Percentiles rank a stretch among this genome's conserved stretches.
Conservation (phyloP, 441 rosid genomes). For the Aleurites moluccanus region DNA sequence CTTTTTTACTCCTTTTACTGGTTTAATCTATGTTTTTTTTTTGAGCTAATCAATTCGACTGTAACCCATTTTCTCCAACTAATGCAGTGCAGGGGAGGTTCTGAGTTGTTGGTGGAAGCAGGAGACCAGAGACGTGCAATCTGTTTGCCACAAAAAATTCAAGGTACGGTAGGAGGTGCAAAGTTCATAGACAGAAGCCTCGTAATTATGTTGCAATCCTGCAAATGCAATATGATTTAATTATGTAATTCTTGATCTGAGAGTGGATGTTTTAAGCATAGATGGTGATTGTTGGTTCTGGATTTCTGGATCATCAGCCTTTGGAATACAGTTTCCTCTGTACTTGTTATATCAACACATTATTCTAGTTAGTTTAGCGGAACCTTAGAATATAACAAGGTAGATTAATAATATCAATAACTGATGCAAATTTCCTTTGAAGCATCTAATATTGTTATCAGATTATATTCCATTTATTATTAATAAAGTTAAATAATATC, state of each 20-base stretch:
- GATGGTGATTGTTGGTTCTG: neutral
- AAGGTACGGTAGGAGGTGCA: constrained; percentile 89
- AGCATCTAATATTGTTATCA: neutral
- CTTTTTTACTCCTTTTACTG: neutral
- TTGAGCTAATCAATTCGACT: constrained; percentile 7
- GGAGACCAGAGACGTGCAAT: constrained; percentile 91
- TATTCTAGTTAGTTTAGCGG: neutral
- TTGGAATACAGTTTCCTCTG: neutral
- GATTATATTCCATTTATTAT: neutral
- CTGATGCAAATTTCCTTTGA: neutral
- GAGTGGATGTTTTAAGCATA: neutral
- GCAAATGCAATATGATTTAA: neutral
- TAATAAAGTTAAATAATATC: neutral
- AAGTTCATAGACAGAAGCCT: constrained; percentile 74
- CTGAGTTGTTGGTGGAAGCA: constrained; percentile 85
- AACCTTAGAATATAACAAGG: neutral
- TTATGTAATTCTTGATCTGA: neutral
- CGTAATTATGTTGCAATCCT: constrained; percentile 58
- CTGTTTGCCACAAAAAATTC: constrained; percentile 59
- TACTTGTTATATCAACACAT: neutral
- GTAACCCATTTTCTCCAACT: constrained; percentile 21
- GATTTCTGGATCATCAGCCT: neutral
- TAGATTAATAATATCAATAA: neutral
- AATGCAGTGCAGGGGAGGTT: constrained; percentile 88
- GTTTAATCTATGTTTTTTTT: neutral